These are phyloP conservation scores for Amanita molliuscula DNA, from an alignment of 768 basidiomycete genomes.

Conservation along the genomic window DNA sequence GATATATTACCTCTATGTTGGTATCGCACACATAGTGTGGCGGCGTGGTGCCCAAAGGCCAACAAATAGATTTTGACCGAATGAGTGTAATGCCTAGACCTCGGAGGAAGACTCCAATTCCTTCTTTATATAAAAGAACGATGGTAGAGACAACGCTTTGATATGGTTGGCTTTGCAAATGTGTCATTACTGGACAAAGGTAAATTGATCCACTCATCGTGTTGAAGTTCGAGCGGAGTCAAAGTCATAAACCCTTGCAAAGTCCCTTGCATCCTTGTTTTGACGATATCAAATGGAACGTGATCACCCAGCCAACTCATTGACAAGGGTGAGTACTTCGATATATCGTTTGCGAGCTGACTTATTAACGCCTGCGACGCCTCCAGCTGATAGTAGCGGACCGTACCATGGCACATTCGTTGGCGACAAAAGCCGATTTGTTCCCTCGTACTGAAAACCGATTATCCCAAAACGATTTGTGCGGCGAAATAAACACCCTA, in stretches of 20 bases:
- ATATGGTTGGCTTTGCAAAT: too few species aligned
- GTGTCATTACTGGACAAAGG: too few species aligned
- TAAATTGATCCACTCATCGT: too few species aligned
- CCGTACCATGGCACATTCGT: slow-evolving; percentile 35
- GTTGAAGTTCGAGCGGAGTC: too few species aligned
- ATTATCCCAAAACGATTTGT: background rate
- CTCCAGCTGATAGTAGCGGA: slow-evolving; percentile 73
- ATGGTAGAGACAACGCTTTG: slow-evolving; percentile 49
- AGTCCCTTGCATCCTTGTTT: slow-evolving; percentile 80
- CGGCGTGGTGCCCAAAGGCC: too few species aligned
- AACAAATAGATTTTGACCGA: slow-evolving; percentile 43
- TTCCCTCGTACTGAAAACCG: slow-evolving; percentile 48
- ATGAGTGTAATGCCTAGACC: slow-evolving; percentile 77
- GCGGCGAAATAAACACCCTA: slow-evolving; percentile 83
- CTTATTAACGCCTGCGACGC: slow-evolving; percentile 57
- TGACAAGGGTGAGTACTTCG: background rate
- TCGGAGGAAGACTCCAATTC: slow-evolving; percentile 58
- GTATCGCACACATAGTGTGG: too few species aligned
- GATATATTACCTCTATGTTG: too few species aligned
- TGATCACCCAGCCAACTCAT: slow-evolving; percentile 61
- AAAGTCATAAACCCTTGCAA: too few species aligned
- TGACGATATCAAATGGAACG: slow-evolving; percentile 84
- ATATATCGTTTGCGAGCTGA: too few species aligned
- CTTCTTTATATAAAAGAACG: slow-evolving; percentile 53
- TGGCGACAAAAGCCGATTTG: slow-evolving; percentile 37